Evolutionary conservation across 768 basidiomycete species (phyloP).

Genomic region (Lactarius deliciosus): DNA sequence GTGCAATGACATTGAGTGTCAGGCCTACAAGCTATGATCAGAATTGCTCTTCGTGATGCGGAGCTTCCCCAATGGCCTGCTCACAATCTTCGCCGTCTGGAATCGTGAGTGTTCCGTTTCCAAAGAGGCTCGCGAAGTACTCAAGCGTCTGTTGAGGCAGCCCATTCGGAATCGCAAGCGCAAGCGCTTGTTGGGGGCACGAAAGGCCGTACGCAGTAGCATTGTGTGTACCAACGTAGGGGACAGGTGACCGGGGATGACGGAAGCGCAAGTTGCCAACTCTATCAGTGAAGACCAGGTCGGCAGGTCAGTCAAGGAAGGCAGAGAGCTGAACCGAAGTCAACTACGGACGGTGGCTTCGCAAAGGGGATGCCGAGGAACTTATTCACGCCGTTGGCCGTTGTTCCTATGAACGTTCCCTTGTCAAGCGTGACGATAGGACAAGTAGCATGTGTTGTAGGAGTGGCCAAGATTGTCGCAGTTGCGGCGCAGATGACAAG

Average conservation of each 20-base stretch:
- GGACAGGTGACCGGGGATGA: constrained; percentile 33
- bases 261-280: constrained; percentile 40
- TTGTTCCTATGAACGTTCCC: constrained; percentile 35
- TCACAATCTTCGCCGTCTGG: constrained; percentile 29
- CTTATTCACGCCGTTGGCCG: constrained; percentile 30
- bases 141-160: constrained; percentile 2
- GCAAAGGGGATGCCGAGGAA: constrained; percentile 47
- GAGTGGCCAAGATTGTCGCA: neutral
- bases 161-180: neutral
- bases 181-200: constrained; percentile 31
- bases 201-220: constrained; percentile 28
- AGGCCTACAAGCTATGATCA: constrained; percentile 22
- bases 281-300: constrained; percentile 27
- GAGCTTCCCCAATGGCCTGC: neutral
- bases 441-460: neutral
- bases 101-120: neutral
- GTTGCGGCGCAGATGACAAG: neutral
- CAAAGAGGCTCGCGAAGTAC: neutral
- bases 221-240: constrained; percentile 25
- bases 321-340: neutral
- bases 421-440: constrained; percentile 34
- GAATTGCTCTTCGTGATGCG: neutral
- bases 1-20: constrained; percentile 30
- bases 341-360: constrained; percentile 38
- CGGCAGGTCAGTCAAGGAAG: neutral